Evolutionary conservation across 1,284 basidiomycete genomes (phyloP), one percentile per base, ranked within the genome.

Genomic region (Paramarasmius palmivorus): DNA sequence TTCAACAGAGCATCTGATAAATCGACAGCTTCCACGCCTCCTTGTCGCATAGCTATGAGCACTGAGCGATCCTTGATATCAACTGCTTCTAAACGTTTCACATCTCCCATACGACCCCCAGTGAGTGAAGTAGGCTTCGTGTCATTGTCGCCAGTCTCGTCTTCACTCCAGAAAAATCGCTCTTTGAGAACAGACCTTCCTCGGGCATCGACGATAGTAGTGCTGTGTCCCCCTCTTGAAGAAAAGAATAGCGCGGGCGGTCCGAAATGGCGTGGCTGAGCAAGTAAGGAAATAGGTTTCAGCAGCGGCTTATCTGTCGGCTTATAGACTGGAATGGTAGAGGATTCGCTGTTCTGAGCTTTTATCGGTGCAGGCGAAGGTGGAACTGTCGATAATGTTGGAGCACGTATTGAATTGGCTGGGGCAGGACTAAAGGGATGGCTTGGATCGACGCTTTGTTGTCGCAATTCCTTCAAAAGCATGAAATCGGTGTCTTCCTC

Each of bases 241-340:
- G 91, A 92, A 66, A 84, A 93, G 72, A 94, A 94, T 17, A 94
- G 69, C 0, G 92, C 89, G 1, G 92, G 92, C 19, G 91, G 92
- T 0, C 92, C 92, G 60, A 90, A 92, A 63, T 91, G 88, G 29
- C 78, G 79, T 2, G 92, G 86, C 61, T 93, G 91, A 14, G 85
- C 68, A n/a, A 94, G 75, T 3, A 94, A 75, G 17, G 91, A 93
- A 53, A 92, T 84, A 0, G 92, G 92, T 15, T 76, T 71, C 26
- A 94, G 75, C 0, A 93, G 70, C 1, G 87, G 84, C 56, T 82
- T 84, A 35, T 81, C 74, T 19, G 70, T 58, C 47, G 62, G 77
- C 65, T 50, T 61, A 52, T 41, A 65, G 45, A 40, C 26, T 4
- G 22, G 5, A 37, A 36, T 46, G 12, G 61, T 40, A 12, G 61